phyloP scores from a whole-genome alignment of 169 alveolate species.

The Hammondia hammondi region DNA sequence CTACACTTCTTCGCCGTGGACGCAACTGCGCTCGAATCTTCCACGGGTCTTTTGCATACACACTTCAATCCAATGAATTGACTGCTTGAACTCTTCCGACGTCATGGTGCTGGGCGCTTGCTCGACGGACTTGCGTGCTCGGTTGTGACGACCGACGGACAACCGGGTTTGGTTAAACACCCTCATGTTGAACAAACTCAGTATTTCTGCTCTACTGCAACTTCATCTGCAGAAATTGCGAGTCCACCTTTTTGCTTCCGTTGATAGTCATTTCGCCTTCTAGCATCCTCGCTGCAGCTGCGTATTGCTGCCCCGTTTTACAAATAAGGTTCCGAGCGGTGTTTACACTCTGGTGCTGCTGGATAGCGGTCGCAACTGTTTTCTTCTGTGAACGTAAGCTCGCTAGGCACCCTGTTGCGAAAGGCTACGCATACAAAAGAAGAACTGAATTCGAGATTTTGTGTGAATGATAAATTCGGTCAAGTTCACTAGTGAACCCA shows the following conservation, averaged over 20 bases:
- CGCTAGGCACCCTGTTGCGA: neutral
- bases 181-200: neutral
- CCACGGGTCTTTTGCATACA: neutral
- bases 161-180: neutral
- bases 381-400: neutral
- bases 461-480: too few relatives aligned
- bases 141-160: too few relatives aligned
- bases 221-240: neutral
- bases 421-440: too few relatives aligned
- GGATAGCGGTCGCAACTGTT: neutral
- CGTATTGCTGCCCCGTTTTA: neutral
- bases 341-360: constrained; percentile 32
- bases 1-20: too few relatives aligned
- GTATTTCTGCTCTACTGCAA: neutral
- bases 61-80: neutral
- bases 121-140: too few relatives aligned
- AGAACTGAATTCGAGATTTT: too few relatives aligned
- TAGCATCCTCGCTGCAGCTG: neutral
- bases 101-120: too few relatives aligned
- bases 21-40: too few relatives aligned
- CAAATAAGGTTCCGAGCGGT: neutral
- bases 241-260: neutral
- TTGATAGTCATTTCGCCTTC: neutral
- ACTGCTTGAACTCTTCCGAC: neutral
- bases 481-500: too few relatives aligned